phyloP scores from a whole-genome alignment of 768 basidiomycete species.

The Crucibulum laeve region DNA sequence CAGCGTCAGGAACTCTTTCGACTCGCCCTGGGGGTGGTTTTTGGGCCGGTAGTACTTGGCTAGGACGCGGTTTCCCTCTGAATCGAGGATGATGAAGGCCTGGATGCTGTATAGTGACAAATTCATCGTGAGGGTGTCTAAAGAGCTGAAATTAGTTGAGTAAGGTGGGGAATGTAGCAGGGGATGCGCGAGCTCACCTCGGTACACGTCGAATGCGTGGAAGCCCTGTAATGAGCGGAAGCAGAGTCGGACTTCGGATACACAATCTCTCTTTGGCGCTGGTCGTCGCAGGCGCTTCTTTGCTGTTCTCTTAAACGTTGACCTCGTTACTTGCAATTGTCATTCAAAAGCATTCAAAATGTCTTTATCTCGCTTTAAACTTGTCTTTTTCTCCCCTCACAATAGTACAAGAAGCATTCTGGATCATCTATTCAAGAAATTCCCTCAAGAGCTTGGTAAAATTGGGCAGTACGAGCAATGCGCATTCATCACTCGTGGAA shows the following conservation, averaged over 20 bases:
- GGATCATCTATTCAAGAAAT: slow-evolving; percentile 40
- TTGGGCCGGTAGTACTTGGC: slow-evolving; percentile 93
- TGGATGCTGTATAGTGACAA: slow-evolving; percentile 84
- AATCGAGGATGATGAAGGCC: slow-evolving; percentile 88
- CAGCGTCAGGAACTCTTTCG: slow-evolving; percentile 58
- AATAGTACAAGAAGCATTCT: slow-evolving; percentile 34
- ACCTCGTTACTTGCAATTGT: not conserved
- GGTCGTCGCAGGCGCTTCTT: not conserved
- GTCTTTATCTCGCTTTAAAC: slow-evolving; percentile 38
- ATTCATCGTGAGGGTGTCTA: slow-evolving; percentile 45
- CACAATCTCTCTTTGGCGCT: not conserved
- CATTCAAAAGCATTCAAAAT: slow-evolving; percentile 6
- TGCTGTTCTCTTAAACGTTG: not conserved
- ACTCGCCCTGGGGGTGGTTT: slow-evolving; percentile 55
- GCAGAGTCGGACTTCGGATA: not conserved
- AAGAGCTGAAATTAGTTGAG: not conserved
- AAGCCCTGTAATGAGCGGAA: not conserved
- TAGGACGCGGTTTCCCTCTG: slow-evolving; percentile 92
- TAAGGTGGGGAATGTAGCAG: not conserved
- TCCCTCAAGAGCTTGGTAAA: slow-evolving; percentile 41
- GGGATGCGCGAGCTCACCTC: not conserved
- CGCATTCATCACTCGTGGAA: slow-evolving; percentile 52
- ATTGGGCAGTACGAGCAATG: slow-evolving; percentile 49
- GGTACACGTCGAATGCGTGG: not conserved
- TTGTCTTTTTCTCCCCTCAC: slow-evolving; percentile 49